Evolutionary conservation across 192 early-diverging fungal genomes (phyloP).

Genomic region (Backusella parvicylindrica): DNA sequence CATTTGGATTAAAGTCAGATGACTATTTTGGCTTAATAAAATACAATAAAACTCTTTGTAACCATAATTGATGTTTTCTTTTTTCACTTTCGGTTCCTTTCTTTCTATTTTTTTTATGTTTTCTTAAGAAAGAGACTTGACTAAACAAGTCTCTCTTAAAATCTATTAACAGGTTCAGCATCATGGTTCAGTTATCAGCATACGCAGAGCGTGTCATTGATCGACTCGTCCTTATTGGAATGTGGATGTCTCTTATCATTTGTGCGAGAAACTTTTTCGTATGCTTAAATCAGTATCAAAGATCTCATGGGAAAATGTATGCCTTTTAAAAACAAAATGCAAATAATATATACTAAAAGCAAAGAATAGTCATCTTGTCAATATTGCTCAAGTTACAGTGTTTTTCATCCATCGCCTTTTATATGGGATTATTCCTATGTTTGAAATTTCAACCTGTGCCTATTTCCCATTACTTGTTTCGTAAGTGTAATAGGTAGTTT

Average conservation of each 20-base stretch:
- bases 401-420: conserved; percentile 23
- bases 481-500: conserved; percentile 20
- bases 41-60: not conserved
- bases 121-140: not conserved
- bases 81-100: not conserved
- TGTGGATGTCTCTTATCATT: conserved; percentile 25
- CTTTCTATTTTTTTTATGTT: conserved; percentile 1
- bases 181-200: conserved; percentile 21
- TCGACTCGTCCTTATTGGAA: conserved; percentile 31
- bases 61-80: conserved; percentile 1
- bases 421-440: conserved; percentile 26
- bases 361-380: conserved; percentile 27
- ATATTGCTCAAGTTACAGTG: conserved; percentile 25
- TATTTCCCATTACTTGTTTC: conserved; percentile 28
- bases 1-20: not conserved
- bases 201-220: conserved; percentile 29
- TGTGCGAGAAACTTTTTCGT: conserved; percentile 27
- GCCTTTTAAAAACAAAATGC: not conserved
- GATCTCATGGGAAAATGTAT: conserved; percentile 30
- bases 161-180: not conserved
- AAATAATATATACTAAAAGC: too few species aligned
- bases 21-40: not conserved
- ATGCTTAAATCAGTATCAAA: conserved; percentile 23
- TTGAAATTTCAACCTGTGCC: conserved; percentile 25
- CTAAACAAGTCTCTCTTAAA: not conserved